Base-by-base conservation (phyloP, 1,284 basidiomycete species). In the Blastosporella zonata region DNA sequence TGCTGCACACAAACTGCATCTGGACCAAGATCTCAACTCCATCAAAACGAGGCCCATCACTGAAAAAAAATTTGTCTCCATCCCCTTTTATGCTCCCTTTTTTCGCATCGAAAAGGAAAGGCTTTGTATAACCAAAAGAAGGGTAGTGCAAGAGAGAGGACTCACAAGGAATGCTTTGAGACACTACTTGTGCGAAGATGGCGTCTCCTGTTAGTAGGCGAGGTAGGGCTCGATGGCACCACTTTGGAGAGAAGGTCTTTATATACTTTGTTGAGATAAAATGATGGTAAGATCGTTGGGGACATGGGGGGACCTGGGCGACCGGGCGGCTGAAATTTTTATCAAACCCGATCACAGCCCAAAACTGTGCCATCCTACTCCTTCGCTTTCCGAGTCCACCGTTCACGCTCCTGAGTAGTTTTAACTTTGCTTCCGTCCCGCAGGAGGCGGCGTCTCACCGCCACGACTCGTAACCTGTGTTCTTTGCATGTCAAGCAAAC, bases 61-160 rank as follows among this genome's bases (percentile, higher is more conserved):
- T 2, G 17, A 53, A 53, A 55, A 55, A 53, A 46, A 21, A 5
- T 49, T 53, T 53, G 36, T 42, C 2, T 17, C 1, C 43, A 45
- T 45, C 48, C 48, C 48, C 48, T 40, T 49, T 40, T 20, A 44
- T 27, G 6, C 35, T 12, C 22, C 17, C 35, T 31, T 38, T 46
- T 37, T 25, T 41, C 9, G 35, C 25, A 20, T 17, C 18, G 8
- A 34, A 46, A 36, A 17, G 31, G 28, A 6, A 18, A 18, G 17
- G 34, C 22, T 12, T 13, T 21, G 20, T 13, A 22, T 6, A 9
- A 49, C 47, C 42, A 37, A 52, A 52, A 34, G 33, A 49, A 48
- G 27, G 23, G 15, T 21, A 25, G 9, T 25, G 23, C 5, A 23
- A 25, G 33, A 17, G 21, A 21, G n/a, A n/a, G n/a, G n/a, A 44